Base-by-base conservation (phyloP, 2,329 filamentous ascomycete genomes). In the Penicillium sp. region DNA sequence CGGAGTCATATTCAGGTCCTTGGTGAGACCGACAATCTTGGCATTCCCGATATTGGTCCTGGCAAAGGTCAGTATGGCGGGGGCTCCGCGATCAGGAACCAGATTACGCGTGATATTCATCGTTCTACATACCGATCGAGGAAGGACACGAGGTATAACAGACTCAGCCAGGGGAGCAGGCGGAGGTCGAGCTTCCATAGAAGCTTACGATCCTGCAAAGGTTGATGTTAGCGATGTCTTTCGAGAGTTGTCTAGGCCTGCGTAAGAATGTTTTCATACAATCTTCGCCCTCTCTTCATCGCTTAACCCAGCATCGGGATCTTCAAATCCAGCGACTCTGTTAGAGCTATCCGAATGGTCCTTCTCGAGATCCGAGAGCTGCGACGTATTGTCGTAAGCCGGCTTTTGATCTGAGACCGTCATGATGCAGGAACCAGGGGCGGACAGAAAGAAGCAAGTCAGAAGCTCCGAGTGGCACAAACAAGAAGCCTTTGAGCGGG, bases 21-120 rank as follows among this genome's bases (percentile, higher is more conserved):
- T 65, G 49, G 79, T 70, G 2, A 85, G 69, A 13, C 81, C 80
- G n/a, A 78, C 81, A 21, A 85, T 75, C 63, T 82, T 82, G 2
- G 82, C 90, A 72, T 80, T 94, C 42, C 89, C 89, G 53, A 92
- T 89, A 63, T 94, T 93, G 24, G 89, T 91, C 16, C 67, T 67
- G 36, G 6, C n/a, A 13, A 18, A 8, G 28, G 26, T 41, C 12
- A 45, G n/a, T 42, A 42, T 24, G n/a, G 41, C 16, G 23, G 21
- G 12, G 21, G 38, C 18, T 26, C 12, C 23, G 5, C 6, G 6
- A 13, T 2, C 16, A 26, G 28, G 15, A 3, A 3, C 2, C 21
- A 50, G 39, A 15, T 12, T 3, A 23, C 18, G 42, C 26, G n/a
- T 15, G 41, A 43, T 28, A 12, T n/a, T 28, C 39, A 53, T 34